Evolutionary conservation across 352 stramenopile species (phyloP).

Genomic region (Phytophthora europaea): DNA sequence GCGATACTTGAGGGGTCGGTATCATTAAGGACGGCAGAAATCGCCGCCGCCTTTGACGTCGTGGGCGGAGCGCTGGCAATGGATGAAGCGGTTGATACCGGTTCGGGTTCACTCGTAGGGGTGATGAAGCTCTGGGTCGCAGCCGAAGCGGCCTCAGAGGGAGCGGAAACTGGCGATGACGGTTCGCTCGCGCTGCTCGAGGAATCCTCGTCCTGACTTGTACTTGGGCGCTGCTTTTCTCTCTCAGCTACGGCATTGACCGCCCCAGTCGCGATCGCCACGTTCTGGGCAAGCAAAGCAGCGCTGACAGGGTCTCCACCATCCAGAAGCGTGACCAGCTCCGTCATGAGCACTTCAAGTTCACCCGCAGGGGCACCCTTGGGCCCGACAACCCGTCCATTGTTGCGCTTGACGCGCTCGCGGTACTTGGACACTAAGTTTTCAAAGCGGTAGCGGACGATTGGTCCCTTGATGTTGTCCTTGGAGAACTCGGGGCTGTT

Average conservation of each 20-base stretch:
- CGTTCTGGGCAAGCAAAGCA: slow-evolving; percentile 35
- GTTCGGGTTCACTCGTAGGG: slow-evolving; percentile 2
- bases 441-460: slow-evolving; percentile 50
- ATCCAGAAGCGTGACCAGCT: slow-evolving; percentile 41
- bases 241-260: slow-evolving; percentile 4
- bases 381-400: slow-evolving; percentile 34
- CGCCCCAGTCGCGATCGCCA: slow-evolving; percentile 29
- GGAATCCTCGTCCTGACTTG: slow-evolving; percentile 31
- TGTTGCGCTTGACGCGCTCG: slow-evolving; percentile 43
- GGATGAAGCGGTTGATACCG: background rate
- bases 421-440: slow-evolving; percentile 46
- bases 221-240: slow-evolving; percentile 6
- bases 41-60: background rate
- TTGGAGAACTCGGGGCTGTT: slow-evolving; percentile 39
- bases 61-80: background rate
- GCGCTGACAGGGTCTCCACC: slow-evolving; percentile 37
- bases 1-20: slow-evolving; percentile 26
- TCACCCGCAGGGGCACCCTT: slow-evolving; percentile 40
- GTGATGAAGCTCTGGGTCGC: slow-evolving; percentile 30
- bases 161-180: slow-evolving; percentile 18
- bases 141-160: background rate
- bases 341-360: slow-evolving; percentile 47
- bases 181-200: slow-evolving; percentile 26
- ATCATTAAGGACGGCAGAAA: slow-evolving; percentile 14
- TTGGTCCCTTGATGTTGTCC: slow-evolving; percentile 42